Conservation (phyloP, 73 alveolate genomes). For the Symbiodinium pilosum region DNA sequence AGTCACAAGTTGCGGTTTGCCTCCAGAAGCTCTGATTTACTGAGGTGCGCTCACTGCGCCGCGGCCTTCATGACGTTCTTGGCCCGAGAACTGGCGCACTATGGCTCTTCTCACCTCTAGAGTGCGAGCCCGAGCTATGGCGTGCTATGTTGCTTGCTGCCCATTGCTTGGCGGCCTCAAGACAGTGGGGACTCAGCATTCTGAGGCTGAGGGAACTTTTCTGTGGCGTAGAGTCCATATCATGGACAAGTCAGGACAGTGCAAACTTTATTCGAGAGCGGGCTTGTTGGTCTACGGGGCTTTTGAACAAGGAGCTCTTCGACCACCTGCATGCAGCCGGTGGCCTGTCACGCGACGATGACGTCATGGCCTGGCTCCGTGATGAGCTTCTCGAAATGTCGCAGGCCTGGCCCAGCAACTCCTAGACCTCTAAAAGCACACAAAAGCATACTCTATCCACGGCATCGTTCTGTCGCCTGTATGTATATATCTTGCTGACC, state of each 20-base stretch:
- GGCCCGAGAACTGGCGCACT: slow-evolving; percentile 65
- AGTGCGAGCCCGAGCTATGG: background rate
- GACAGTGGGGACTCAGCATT: background rate
- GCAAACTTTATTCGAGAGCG: background rate
- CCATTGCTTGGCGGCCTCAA: too few species aligned
- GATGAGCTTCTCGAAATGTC: slow-evolving; percentile 79
- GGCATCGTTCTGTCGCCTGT: too few species aligned
- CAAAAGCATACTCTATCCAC: too few species aligned
- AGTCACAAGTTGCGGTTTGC: too few species aligned
- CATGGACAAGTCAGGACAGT: slow-evolving; percentile 84
- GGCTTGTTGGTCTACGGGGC: background rate
- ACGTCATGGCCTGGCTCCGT: slow-evolving; percentile 70
- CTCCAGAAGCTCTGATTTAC: too few species aligned
- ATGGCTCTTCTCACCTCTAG: slow-evolving; percentile 68
- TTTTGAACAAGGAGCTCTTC: slow-evolving; percentile 21
- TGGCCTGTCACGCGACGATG: slow-evolving; percentile 67
- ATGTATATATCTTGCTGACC: too few species aligned
- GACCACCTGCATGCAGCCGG: slow-evolving; percentile 91
- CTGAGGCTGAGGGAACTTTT: slow-evolving; percentile 67
- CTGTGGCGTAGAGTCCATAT: slow-evolving; percentile 54
- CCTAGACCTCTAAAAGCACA: too few species aligned
- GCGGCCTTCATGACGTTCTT: slow-evolving; percentile 53
- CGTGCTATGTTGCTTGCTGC: background rate
- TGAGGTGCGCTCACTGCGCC: slow-evolving; percentile 40
- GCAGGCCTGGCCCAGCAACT: slow-evolving; percentile 44